Evolutionary conservation across 768 basidiomycete genomes (phyloP).

Genomic region (Podaxis carcinomalis): DNA sequence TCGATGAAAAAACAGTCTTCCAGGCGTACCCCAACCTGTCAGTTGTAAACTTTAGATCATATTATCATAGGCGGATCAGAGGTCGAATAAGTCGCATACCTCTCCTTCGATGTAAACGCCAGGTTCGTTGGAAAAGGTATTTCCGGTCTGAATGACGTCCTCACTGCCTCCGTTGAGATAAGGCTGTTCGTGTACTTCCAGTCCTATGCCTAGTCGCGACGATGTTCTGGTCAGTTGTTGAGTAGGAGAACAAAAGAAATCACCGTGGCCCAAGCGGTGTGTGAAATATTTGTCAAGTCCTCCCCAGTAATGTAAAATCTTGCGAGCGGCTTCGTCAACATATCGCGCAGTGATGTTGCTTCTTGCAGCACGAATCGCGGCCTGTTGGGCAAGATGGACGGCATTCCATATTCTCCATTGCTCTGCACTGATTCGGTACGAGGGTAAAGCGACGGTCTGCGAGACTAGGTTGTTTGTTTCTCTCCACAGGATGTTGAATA

Average conservation of each 20-base stretch:
- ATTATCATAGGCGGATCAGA: not conserved
- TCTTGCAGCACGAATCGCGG: constrained; percentile 43
- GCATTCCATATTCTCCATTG: constrained; percentile 59
- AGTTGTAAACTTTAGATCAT: not conserved
- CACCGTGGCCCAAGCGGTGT: constrained; percentile 79
- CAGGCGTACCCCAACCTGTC: constrained; percentile 69
- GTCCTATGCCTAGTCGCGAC: constrained; percentile 60
- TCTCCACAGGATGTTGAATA: not conserved
- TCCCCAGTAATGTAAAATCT: constrained; percentile 30
- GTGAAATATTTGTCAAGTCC: constrained; percentile 65
- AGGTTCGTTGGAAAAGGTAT: constrained; percentile 82
- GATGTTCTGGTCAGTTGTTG: not conserved
- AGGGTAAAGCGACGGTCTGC: constrained; percentile 63
- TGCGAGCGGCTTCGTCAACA: constrained; percentile 63
- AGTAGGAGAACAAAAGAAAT: constrained; percentile 10
- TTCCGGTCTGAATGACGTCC: constrained; percentile 53
- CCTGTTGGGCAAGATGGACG: constrained; percentile 60
- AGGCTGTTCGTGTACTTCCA: constrained; percentile 80
- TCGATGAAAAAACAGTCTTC: constrained; percentile 81
- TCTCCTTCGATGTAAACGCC: constrained; percentile 69
- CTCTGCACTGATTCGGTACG: constrained; percentile 46
- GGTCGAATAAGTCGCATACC: constrained; percentile 21
- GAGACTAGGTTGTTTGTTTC: constrained; percentile 13
- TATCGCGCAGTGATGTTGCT: constrained; percentile 45
- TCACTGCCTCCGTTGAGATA: constrained; percentile 72